These are phyloP conservation scores for Quambalaria eucalypti DNA, from an alignment of 1,284 basidiomycete species.

Conservation along the genomic window DNA sequence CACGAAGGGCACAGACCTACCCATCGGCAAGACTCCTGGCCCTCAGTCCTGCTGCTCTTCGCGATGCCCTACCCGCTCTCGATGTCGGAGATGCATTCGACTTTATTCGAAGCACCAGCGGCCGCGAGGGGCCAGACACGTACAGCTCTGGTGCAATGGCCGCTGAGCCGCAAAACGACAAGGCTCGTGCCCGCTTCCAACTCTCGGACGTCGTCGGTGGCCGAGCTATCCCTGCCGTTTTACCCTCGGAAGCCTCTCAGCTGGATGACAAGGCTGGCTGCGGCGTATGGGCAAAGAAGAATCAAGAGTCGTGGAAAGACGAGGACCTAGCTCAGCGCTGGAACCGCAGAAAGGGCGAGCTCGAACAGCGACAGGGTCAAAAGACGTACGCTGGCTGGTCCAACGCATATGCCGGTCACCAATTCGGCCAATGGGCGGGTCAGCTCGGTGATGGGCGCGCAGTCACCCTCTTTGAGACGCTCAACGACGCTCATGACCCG, in stretches of 20 bases:
- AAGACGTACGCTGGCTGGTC: constrained; percentile 33
- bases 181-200: constrained; percentile 12
- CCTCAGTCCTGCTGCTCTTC: constrained; percentile 58
- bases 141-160: constrained; percentile 40
- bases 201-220: constrained; percentile 28
- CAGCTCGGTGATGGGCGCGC: constrained; percentile 93
- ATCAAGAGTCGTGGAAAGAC: neutral
- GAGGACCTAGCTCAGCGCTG: constrained; percentile 2
- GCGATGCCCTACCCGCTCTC: constrained; percentile 72
- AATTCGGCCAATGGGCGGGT: constrained; percentile 90
- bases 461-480: constrained; percentile 66
- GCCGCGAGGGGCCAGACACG: constrained; percentile 40
- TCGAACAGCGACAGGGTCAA: neutral
- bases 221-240: constrained; percentile 15
- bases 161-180: constrained; percentile 7
- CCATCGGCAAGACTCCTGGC: constrained; percentile 53
- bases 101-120: constrained; percentile 52
- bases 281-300: neutral
- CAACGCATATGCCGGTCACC: constrained; percentile 49
- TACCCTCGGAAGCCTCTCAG: neutral
- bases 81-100: constrained; percentile 74
- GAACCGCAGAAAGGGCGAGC: neutral
- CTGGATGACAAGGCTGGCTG: neutral
- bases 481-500: constrained; percentile 50
- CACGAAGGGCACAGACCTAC: constrained; percentile 19